Evolutionary conservation across 2,329 filamentous ascomycete species (phyloP).

Genomic region (Fusarium sp.): DNA sequence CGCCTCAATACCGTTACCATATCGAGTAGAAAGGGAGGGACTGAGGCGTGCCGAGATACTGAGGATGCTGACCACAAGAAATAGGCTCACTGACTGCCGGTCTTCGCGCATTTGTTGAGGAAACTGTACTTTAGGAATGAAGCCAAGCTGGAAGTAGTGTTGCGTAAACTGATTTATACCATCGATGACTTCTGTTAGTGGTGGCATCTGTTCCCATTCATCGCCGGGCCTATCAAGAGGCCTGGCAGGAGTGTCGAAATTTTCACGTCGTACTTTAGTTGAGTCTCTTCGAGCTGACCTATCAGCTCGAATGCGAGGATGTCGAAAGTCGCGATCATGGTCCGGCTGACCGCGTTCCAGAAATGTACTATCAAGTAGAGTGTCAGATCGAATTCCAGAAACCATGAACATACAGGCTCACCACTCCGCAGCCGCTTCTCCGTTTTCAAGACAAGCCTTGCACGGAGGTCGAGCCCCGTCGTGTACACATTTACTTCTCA

Average conservation of each 20-base stretch:
- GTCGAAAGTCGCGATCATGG: conserved; percentile 68
- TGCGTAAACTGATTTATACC: conserved; percentile 66
- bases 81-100: conserved; percentile 64
- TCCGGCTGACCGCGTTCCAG: conserved; percentile 67
- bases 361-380: conserved; percentile 59
- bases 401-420: conserved; percentile 46
- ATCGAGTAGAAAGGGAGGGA: conserved; percentile 61
- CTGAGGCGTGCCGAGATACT: conserved; percentile 70
- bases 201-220: conserved; percentile 65
- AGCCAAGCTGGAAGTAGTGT: conserved; percentile 71
- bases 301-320: conserved; percentile 65
- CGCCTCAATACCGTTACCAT: conserved; percentile 65
- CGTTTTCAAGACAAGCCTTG: conserved; percentile 64
- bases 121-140: conserved; percentile 68
- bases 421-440: conserved; percentile 64
- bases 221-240: conserved; percentile 48
- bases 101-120: conserved; percentile 61
- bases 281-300: conserved; percentile 59
- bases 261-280: conserved; percentile 54
- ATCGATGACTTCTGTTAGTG: conserved; percentile 64
- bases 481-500: conserved; percentile 69
- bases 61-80: conserved; percentile 68
- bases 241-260: conserved; percentile 49
- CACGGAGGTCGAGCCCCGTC: conserved; percentile 64
- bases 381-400: conserved; percentile 10